Evolutionary conservation across 306 rosid genomes (phyloP).

Genomic region (Hippophae gyantsensis): DNA sequence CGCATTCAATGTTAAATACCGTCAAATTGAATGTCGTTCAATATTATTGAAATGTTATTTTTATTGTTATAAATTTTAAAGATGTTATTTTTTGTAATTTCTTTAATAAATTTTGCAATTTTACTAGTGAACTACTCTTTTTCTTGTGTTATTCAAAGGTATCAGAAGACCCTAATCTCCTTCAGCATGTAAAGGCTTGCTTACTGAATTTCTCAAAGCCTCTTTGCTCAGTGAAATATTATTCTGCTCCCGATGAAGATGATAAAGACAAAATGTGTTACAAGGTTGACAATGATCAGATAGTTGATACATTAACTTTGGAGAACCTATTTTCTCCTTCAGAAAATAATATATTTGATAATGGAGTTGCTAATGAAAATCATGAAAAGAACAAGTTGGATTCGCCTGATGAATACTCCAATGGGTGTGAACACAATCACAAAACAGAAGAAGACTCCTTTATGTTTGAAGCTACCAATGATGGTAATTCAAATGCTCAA

Average conservation of each 20-base stretch:
- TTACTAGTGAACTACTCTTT: constrained; percentile 2
- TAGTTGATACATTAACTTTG: constrained; percentile 3
- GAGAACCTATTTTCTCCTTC: too few species aligned
- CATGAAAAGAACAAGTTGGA: constrained; percentile 41
- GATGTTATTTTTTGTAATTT: too few species aligned
- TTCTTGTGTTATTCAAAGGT: constrained; percentile 36
- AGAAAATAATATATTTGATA: too few species aligned
- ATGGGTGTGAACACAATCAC: constrained; percentile 37
- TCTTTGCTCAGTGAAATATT: constrained; percentile 44
- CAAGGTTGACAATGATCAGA: constrained; percentile 25
- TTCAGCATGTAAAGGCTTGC: constrained; percentile 74
- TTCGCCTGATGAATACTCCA: constrained; percentile 42
- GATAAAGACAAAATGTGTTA: constrained; percentile 43
- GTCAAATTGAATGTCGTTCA: too few species aligned
- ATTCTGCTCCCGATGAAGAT: constrained; percentile 30
- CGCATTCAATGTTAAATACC: too few species aligned
- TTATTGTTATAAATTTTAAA: too few species aligned
- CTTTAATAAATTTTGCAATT: neutral
- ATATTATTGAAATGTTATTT: too few species aligned
- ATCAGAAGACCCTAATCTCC: constrained; percentile 53
- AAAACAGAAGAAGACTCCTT: constrained; percentile 32
- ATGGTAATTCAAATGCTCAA: neutral
- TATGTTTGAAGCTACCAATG: constrained; percentile 38
- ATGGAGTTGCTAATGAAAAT: constrained; percentile 1
- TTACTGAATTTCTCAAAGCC: constrained; percentile 73